Conservation (phyloP, 2,329 filamentous ascomycete species). For the Arthrobotrys sinensis region DNA sequence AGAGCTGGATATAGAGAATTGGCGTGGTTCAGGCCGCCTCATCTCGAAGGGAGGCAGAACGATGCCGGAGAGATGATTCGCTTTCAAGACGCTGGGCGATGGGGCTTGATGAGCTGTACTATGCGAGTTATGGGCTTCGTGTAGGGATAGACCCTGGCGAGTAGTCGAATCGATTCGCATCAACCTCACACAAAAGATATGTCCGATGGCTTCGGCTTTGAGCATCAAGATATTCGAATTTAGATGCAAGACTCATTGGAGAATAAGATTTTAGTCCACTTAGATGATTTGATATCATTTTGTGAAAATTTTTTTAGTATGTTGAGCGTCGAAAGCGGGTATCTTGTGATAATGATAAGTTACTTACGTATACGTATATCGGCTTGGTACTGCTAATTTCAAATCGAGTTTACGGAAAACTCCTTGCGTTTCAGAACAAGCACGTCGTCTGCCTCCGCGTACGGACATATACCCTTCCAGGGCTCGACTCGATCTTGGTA, state of each 20-base stretch:
- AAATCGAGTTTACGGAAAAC: conserved; percentile 59
- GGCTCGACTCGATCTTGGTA: conserved; percentile 39
- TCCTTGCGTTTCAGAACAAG: conserved; percentile 56
- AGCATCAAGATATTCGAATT: conserved; percentile 26
- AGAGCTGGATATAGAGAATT: conserved; percentile 42
- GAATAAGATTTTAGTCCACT: conserved; percentile 2
- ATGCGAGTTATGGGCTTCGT: conserved; percentile 42
- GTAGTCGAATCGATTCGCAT: conserved; percentile 39
- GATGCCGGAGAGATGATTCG: conserved; percentile 52
- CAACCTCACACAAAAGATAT: conserved; percentile 45
- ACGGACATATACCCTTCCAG: conserved; percentile 31
- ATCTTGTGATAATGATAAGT: conserved; percentile 33
- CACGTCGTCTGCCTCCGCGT: conserved; percentile 47
- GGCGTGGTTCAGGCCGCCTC: conserved; percentile 49
- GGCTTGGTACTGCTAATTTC: conserved; percentile 56
- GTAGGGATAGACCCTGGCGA: conserved; percentile 57
- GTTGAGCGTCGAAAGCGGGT: conserved; percentile 1
- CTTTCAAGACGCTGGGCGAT: conserved; percentile 39
- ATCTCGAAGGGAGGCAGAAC: conserved; percentile 35
- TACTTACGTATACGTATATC: conserved; percentile 28
- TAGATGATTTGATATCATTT: conserved; percentile 41
- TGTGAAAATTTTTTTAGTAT: conserved; percentile 4
- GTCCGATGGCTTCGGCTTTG: conserved; percentile 38
- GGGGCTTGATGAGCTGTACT: conserved; percentile 61
- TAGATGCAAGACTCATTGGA: conserved; percentile 28